phyloP scores from a whole-genome alignment of 1,284 basidiomycete genomes.

The Xerocomus cyaneibrunnescens region DNA sequence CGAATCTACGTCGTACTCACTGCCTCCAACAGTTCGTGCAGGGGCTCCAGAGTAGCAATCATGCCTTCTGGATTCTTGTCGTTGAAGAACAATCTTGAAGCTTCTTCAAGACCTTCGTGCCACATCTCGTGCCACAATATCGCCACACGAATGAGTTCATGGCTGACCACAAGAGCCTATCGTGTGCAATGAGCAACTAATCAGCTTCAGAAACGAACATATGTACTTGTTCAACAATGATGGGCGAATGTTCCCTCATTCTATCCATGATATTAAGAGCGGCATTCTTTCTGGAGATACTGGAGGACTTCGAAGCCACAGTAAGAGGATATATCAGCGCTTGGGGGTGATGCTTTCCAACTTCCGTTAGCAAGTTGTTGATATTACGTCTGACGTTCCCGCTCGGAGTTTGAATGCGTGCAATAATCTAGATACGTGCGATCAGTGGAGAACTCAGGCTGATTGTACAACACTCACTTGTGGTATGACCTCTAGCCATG shows the following conservation, averaged over 20 bases:
- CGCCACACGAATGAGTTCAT: conserved; percentile 95
- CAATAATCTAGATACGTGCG: conserved; percentile 75
- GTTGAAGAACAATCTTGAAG: conserved; percentile 95
- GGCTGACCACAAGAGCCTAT: conserved; percentile 86
- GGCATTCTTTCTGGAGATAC: conserved; percentile 77
- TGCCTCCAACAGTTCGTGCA: conserved; percentile 92
- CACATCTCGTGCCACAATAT: conserved; percentile 99
- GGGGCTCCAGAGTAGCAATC: conserved; percentile 92
- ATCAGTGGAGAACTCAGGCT: background rate
- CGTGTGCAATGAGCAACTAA: conserved; percentile 7
- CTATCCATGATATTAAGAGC: conserved; percentile 90
- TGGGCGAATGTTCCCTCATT: conserved; percentile 90
- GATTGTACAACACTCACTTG: conserved; percentile 55
- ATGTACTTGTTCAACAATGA: conserved; percentile 84
- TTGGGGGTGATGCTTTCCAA: conserved; percentile 97
- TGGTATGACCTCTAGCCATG: conserved; percentile 98
- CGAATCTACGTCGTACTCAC: conserved; percentile 46
- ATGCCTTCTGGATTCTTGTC: conserved; percentile 99
- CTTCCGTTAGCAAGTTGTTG: conserved; percentile 86
- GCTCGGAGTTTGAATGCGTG: conserved; percentile 95
- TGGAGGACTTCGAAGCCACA: conserved; percentile 96
- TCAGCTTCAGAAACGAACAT: background rate
- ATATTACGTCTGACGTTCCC: conserved; percentile 88
- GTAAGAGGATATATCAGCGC: conserved; percentile 98
- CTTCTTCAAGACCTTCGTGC: conserved; percentile 99